Base-by-base conservation (phyloP, 1,139 yeast genomes). In the Candida smagusa region DNA sequence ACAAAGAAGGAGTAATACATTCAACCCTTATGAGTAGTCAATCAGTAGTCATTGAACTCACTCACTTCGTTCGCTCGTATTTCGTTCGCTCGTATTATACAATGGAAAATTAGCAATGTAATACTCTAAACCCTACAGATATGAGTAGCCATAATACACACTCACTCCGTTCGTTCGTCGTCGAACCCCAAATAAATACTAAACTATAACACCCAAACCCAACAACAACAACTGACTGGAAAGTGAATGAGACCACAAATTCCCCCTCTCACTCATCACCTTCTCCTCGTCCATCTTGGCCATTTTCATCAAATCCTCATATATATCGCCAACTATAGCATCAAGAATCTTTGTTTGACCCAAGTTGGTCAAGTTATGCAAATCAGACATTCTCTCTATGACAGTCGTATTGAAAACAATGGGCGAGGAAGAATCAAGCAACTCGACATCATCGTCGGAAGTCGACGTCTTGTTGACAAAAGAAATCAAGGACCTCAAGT, bases 141-240 rank as follows among this genome's bases (percentile, higher is more conserved):
- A n/a, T n/a, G n/a, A n/a, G n/a, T n/a, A n/a, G n/a, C n/a, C n/a
- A n/a, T n/a, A n/a, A n/a, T n/a, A n/a, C n/a, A n/a, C n/a, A n/a
- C n/a, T n/a, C n/a, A n/a, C n/a, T n/a, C n/a, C n/a, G n/a, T n/a
- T n/a, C n/a, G n/a, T n/a, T n/a, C n/a, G n/a, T n/a, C n/a, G n/a
- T n/a, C n/a, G n/a, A n/a, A n/a, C n/a, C n/a, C n/a, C n/a, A n/a
- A n/a, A 16, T 16, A 16, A 26, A 12, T 32, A 19, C 49, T 50
- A 77, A 7, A 76, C 83, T 55, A 78, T 68, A 1, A 77, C 83
- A 8, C 84, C 84, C 35, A 79, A 61, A 1, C 85, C 84, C 35
- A 79, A 65, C 31, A 79, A 61, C 33, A 79, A 56, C 36, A 79
- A 55, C 49, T 79, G 85, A 36, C 83, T 75, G 6, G 83, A 81